Conservation (phyloP, 2,329 filamentous ascomycete genomes). For the Xylariaceae sp. region DNA sequence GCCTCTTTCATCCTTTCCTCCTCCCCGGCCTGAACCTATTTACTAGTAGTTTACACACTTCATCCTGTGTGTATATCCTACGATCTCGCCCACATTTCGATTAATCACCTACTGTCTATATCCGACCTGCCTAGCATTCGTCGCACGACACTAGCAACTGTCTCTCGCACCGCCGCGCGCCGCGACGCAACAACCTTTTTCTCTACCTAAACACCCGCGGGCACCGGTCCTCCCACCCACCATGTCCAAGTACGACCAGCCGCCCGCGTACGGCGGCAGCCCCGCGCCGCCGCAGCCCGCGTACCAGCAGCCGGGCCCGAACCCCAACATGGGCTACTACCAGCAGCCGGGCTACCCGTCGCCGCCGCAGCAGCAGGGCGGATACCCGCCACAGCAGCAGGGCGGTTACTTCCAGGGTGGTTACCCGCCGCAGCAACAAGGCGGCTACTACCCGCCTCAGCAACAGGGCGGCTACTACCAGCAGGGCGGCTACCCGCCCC, state of each 20-base stretch:
- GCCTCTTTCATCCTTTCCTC: too few species aligned
- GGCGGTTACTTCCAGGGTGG: constrained; percentile 6
- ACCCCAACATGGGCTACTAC: constrained; percentile 37
- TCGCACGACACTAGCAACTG: too few species aligned
- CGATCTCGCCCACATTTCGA: too few species aligned
- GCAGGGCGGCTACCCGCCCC: constrained; percentile 28
- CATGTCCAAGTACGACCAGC: constrained; percentile 43
- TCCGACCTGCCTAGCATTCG: too few species aligned
- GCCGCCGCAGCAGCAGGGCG: constrained; percentile 21
- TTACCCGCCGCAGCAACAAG: constrained; percentile 11
- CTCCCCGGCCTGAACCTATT: too few species aligned
- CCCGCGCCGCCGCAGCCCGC: constrained; percentile 35
- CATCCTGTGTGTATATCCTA: too few species aligned
- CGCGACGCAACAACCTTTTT: too few species aligned
- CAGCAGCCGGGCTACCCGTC: constrained; percentile 21
- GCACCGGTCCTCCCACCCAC: constrained; percentile 2
- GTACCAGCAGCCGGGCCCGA: constrained; percentile 26
- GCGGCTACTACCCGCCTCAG: constrained; percentile 20
- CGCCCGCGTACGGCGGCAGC: constrained; percentile 39
- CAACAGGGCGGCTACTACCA: constrained; percentile 29
- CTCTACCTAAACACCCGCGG: not conserved
- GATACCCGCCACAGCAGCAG: constrained; percentile 22
- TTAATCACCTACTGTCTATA: too few species aligned
- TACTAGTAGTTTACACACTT: too few species aligned
- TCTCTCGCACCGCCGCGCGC: too few species aligned